Conservation (phyloP, 192 early-diverging fungal species). For the Podila epigama region DNA sequence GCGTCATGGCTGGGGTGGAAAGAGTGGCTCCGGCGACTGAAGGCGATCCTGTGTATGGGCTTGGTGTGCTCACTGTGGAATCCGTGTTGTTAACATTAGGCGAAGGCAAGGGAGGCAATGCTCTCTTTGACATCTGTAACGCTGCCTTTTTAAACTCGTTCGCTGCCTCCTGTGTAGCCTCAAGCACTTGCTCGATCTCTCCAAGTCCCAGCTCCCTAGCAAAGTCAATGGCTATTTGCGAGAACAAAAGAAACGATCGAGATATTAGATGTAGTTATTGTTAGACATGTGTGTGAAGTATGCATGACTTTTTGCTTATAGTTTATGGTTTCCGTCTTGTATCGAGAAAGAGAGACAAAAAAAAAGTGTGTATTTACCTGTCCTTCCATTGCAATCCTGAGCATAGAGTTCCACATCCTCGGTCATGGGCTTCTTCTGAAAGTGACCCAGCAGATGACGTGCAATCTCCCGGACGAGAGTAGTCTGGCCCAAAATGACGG, state of each 20-base stretch:
- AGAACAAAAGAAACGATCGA: neutral
- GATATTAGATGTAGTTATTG: neutral
- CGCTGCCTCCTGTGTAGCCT: conserved; percentile 8
- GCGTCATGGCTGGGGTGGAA: neutral
- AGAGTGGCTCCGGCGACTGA: neutral
- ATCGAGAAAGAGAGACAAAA: neutral
- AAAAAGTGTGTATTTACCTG: conserved; percentile 8
- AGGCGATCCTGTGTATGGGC: neutral
- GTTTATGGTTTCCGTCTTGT: neutral
- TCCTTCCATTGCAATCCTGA: conserved; percentile 11
- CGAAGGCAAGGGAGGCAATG: neutral
- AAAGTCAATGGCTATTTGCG: conserved; percentile 19
- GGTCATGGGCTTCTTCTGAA: neutral
- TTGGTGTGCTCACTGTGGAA: neutral
- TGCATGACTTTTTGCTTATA: neutral
- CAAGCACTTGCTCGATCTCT: conserved; percentile 24
- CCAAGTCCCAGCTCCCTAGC: conserved; percentile 9
- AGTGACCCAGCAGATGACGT: conserved; percentile 17
- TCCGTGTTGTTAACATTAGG: neutral
- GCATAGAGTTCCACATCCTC: conserved; percentile 5
- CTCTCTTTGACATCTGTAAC: neutral
- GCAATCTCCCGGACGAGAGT: conserved; percentile 36
- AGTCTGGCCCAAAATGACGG: conserved; percentile 20
- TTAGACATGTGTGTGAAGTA: no score
- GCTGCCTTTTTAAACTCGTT: conserved; percentile 10